phyloP scores from a whole-genome alignment of 805 yeast species.

The Metschnikowia dekortorum region DNA sequence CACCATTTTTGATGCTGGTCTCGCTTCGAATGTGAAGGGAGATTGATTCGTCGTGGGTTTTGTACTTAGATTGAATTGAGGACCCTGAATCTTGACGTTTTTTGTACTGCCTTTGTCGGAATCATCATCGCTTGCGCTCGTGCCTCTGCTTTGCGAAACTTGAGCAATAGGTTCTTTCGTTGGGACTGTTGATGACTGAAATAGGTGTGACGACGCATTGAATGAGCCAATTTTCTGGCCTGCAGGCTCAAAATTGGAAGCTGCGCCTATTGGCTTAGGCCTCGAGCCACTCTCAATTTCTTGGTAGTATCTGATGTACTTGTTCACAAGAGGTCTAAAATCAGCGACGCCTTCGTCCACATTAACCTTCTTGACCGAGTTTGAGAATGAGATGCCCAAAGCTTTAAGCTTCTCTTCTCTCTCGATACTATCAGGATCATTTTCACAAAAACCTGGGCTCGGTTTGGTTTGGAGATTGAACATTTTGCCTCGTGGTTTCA shows the following conservation, averaged over 20 bases:
- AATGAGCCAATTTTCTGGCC: background rate
- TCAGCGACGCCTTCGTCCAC: slow-evolving; percentile 48
- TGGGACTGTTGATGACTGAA: slow-evolving; percentile 14
- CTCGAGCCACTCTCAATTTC: slow-evolving; percentile 21
- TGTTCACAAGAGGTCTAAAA: slow-evolving; percentile 50
- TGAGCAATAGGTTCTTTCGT: background rate
- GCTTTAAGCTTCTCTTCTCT: slow-evolving; percentile 55
- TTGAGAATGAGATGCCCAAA: slow-evolving; percentile 55
- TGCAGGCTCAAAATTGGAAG: background rate
- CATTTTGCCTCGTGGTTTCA: slow-evolving; percentile 44
- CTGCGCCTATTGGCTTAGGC: background rate
- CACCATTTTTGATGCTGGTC: slow-evolving; percentile 24
- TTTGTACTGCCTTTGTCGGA: slow-evolving; percentile 21
- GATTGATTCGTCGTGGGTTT: slow-evolving; percentile 30
- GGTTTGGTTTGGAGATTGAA: slow-evolving; percentile 7
- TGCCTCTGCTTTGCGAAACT: background rate
- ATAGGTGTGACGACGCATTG: background rate
- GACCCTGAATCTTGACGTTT: slow-evolving; percentile 30
- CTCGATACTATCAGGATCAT: slow-evolving; percentile 14
- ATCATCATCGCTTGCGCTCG: slow-evolving; percentile 20
- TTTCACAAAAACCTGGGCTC: background rate
- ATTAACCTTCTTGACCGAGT: slow-evolving; percentile 42
- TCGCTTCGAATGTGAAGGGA: slow-evolving; percentile 36
- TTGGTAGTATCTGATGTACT: slow-evolving; percentile 52
- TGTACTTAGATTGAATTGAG: slow-evolving; percentile 27